A percentile compares a stretch with the other conserved stretches of the same genome.
Evolutionary conservation across 305 asterid genomes (phyloP).

Genomic region (Coffea humblotiana): DNA sequence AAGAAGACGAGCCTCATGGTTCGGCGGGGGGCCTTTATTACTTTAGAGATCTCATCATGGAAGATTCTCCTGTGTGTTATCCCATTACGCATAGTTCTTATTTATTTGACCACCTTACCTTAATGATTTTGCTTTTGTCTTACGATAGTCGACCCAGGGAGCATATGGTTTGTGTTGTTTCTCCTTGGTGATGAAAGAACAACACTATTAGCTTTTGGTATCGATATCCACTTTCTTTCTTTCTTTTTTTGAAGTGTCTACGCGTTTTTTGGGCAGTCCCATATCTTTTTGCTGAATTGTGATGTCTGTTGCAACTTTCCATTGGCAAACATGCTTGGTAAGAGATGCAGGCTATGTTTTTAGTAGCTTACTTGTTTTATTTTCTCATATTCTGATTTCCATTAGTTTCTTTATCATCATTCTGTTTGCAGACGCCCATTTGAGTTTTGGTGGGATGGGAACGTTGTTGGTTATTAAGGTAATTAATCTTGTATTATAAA

Average conservation of each 20-base stretch:
- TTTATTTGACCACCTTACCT: constrained; percentile 17
- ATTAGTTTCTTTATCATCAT: constrained; percentile 12
- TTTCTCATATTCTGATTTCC: not conserved
- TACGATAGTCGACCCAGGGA: not conserved
- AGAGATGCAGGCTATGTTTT: not conserved
- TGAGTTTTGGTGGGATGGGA: constrained; percentile 66
- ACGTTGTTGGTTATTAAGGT: constrained; percentile 71
- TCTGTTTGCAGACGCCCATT: constrained; percentile 58
- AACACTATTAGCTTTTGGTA: no score
- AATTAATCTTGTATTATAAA: not conserved
- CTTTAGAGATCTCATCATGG: constrained; percentile 81
- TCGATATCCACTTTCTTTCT: no score
- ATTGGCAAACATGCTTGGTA: constrained; percentile 72
- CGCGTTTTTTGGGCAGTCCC: constrained; percentile 54
- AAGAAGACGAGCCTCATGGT: constrained; percentile 85
- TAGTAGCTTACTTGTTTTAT: not conserved
- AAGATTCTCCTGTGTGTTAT: constrained; percentile 70
- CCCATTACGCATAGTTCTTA: constrained; percentile 14
- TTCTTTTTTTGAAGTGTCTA: not conserved
- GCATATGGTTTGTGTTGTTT: not conserved
- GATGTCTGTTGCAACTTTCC: constrained; percentile 85
- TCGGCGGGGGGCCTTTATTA: constrained; percentile 79
- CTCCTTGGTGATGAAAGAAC: not conserved
- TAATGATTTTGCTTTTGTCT: not conserved
- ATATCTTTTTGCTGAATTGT: constrained; percentile 68